Percentiles rank a stretch among this genome's conserved stretches.
phyloP scores from a whole-genome alignment of 2,329 filamentous ascomycete species.

The Orbilia brochopaga region DNA sequence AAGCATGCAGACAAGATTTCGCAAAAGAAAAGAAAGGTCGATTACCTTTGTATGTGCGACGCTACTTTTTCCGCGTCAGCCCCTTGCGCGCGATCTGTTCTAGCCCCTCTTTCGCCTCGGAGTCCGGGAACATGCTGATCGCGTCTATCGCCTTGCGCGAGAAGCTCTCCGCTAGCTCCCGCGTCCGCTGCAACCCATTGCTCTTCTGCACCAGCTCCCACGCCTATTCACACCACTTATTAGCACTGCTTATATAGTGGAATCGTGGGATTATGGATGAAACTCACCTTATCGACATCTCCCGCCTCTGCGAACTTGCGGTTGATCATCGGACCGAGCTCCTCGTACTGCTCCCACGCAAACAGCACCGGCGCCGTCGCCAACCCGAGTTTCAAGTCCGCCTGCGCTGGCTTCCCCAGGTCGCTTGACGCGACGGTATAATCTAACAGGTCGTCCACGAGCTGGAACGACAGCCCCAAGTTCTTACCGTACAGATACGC shows the following conservation, averaged over 20 bases:
- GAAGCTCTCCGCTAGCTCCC: conserved; percentile 87
- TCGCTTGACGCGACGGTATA: conserved; percentile 86
- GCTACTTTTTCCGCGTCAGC: conserved; percentile 55
- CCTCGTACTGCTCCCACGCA: conserved; percentile 87
- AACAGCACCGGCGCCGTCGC: conserved; percentile 93
- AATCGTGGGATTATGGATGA: conserved; percentile 64
- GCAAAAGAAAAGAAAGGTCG: background rate
- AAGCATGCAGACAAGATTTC: background rate
- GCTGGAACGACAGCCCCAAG: conserved; percentile 89
- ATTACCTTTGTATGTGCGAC: background rate
- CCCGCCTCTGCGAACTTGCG: conserved; percentile 85
- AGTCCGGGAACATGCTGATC: conserved; percentile 85
- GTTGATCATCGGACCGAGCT: conserved; percentile 85
- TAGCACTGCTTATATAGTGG: background rate
- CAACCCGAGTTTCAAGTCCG: conserved; percentile 88
- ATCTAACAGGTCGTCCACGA: conserved; percentile 97
- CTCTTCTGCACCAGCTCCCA: conserved; percentile 50
- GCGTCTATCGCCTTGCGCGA: conserved; percentile 83
- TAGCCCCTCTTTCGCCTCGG: conserved; percentile 88
- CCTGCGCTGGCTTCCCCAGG: conserved; percentile 91
- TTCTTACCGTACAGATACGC: conserved; percentile 94
- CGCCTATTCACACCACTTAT: conserved; percentile 15
- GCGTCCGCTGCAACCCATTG: conserved; percentile 88
- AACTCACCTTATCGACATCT: conserved; percentile 76
- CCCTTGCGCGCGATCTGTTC: conserved; percentile 89